Evolutionary conservation across 768 basidiomycete genomes (phyloP), one percentile per base, ranked within the genome.

Genomic region (Gautieria morchelliformis): DNA sequence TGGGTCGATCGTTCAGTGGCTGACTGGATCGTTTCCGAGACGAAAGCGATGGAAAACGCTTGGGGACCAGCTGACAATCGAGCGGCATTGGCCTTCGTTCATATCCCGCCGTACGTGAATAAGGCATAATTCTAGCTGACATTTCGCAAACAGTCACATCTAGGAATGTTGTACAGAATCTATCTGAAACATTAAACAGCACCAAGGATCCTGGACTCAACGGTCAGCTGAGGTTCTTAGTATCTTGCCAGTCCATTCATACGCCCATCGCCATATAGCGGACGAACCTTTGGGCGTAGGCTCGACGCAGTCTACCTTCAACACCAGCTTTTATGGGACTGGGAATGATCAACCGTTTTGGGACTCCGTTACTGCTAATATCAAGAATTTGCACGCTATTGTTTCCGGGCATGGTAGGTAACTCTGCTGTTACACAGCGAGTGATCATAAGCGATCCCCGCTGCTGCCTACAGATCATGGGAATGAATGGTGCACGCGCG

Each of bases 401-500:
- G 72, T 88, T 27, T 87, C 84, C 2, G 86, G 87, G 42, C 87
- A 89, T 56, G 84, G 85, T 85, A 59, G 39, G 69, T 64, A 3
- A 32, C 27, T 27, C 47, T 11, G 35, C 10, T 37, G 12, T 39
- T 27, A 52, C 14, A 52, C 3, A 27, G 11, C 33, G 3, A 22
- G 35, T 22, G 17, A 27, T 27, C 27, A 27, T 5, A 37, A 3
- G 35, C 35, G 35, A 37, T 10, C 4, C 14, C n/a, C 30, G 20
- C 22, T 5, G 3, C 22, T 47, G 27, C 35, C 61, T 39, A 39
- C 60, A 85, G 87, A 85, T 65, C 87, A 89, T 61, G 87, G 87
- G 1, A 77, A 89, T 58, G 85, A 88, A 66, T 89, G 87, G 87
- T 89, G 87, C 59, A 78, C 78, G 8, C 79, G 84, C 17, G 84